Base-by-base conservation (phyloP, 192 early-diverging fungal genomes). In the Chytriomyces hyalinus region DNA sequence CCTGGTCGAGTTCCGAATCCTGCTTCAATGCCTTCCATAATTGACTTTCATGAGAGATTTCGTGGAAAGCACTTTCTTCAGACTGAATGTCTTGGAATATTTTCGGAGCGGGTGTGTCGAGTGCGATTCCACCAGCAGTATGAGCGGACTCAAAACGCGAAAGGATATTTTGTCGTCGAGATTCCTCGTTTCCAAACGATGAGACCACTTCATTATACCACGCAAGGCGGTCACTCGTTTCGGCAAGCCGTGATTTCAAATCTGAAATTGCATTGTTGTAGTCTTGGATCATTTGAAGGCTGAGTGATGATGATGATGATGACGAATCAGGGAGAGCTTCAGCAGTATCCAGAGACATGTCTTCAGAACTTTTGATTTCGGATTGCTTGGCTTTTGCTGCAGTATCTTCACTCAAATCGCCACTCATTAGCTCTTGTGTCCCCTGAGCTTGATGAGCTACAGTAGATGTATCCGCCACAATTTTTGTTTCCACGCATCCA, bases 191-290 rank as follows among this genome's bases (percentile, higher is more conserved):
- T 6, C 64, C 66, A 26, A 83, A 60, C n/a, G 77, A 65, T 17
- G 70, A 24, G 49, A 88, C 71, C 43, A 83, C 83, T 53, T 86
- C 83, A 50, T 86, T 76, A 62, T 88, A 84, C 87, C 87, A 88
- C 8, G 81, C 79, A 3, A 88, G 60, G 15, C 77, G 72, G 72
- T 88, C 87, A 61, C 83, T 80, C 8, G 79, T 77, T 47, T 88
- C 84, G 7, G 84, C 13, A 6, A 88, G 73, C 48, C 73, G 79
- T 15, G 79, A 65, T 36, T 79, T 50, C 9, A 86, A 59, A n/a
- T 83, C 79, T 8, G 87, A 70, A 22, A 88, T 88, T 6, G 83
- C 80, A 6, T 60, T 26, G 6, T 68, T 67, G 68, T 83, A 87
- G 20, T 45, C 50, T 51, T 78, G 67, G 6, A 87, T 79, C 51